Conservation (phyloP, 2,329 filamentous ascomycete genomes). For the Zasmidium citrigriseum region DNA sequence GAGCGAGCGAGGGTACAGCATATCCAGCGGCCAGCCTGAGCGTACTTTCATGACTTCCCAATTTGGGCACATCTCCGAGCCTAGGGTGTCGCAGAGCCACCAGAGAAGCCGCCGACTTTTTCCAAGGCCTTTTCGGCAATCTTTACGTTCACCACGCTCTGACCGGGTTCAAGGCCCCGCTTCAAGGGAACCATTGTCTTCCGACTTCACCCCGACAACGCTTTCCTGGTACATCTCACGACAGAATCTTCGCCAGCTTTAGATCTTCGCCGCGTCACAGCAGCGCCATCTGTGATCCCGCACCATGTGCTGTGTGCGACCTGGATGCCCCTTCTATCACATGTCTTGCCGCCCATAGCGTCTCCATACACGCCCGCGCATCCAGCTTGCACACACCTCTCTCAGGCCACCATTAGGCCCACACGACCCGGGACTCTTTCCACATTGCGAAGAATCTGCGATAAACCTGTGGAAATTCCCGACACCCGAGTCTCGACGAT, state of each 20-base stretch:
- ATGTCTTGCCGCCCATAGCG: background rate
- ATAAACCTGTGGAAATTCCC: background rate
- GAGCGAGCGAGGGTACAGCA: constrained; percentile 4
- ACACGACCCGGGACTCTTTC: constrained; percentile 1
- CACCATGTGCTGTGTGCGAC: background rate
- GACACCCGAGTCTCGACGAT: background rate
- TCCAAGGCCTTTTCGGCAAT: constrained; percentile 16
- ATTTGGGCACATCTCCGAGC: constrained; percentile 18
- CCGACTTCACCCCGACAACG: constrained; percentile 3
- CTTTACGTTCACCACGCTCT: constrained; percentile 9
- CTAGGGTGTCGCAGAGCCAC: constrained; percentile 9
- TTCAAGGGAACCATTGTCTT: background rate
- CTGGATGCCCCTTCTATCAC: no score
- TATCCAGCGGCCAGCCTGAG: constrained; percentile 10
- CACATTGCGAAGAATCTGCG: background rate
- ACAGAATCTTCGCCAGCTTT: background rate
- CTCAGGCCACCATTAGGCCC: background rate
- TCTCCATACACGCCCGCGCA: no score
- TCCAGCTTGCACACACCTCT: no score
- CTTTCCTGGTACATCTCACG: constrained; percentile 8
- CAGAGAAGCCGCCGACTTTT: constrained; percentile 10
- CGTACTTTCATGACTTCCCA: constrained; percentile 8
- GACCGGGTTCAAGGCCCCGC: constrained; percentile 7
- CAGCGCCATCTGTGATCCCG: background rate
- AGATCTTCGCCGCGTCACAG: background rate